These are phyloP conservation scores for Fraxinus xanthoxyloides DNA, from an alignment of 305 asterid genomes.

Conservation along the genomic window DNA sequence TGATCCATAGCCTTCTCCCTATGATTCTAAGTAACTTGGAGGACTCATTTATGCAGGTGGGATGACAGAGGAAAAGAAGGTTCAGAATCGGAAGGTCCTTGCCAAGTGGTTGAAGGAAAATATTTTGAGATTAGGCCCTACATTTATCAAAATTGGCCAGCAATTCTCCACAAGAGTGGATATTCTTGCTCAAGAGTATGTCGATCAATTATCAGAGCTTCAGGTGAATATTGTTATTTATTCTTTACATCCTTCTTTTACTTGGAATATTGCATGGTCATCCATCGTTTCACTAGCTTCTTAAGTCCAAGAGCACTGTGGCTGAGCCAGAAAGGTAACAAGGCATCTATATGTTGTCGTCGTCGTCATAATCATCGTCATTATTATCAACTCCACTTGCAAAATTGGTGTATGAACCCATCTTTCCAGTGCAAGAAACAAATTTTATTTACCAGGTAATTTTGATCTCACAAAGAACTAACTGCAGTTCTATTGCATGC, in stretches of 20 bases:
- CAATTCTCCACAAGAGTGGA: slow-evolving; percentile 97
- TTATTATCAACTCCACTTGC: neutral
- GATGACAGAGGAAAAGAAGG: slow-evolving; percentile 62
- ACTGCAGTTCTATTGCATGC: slow-evolving; percentile 15
- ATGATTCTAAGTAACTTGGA: slow-evolving; percentile 15
- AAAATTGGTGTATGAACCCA: neutral
- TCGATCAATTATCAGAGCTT: slow-evolving; percentile 95
- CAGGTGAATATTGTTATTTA: slow-evolving; percentile 47
- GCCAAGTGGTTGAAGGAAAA: slow-evolving; percentile 93
- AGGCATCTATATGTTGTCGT: neutral
- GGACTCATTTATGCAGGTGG: slow-evolving; percentile 51
- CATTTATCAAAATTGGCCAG: slow-evolving; percentile 96
- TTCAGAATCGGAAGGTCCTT: slow-evolving; percentile 64
- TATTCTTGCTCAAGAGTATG: slow-evolving; percentile 96
- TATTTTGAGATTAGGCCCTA: slow-evolving; percentile 92
- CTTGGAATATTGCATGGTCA: neutral
- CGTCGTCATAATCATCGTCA: neutral
- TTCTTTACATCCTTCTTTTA: neutral
- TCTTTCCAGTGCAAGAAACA: neutral
- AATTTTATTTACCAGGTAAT: neutral
- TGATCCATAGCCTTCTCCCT: neutral
- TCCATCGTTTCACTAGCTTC: neutral
- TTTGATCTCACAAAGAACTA: neutral
- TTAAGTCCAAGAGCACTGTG: neutral
- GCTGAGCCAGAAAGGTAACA: neutral